These are phyloP conservation scores for Lachnellula hyalina DNA, from an alignment of 2,329 filamentous ascomycete species.

Conservation along the genomic window DNA sequence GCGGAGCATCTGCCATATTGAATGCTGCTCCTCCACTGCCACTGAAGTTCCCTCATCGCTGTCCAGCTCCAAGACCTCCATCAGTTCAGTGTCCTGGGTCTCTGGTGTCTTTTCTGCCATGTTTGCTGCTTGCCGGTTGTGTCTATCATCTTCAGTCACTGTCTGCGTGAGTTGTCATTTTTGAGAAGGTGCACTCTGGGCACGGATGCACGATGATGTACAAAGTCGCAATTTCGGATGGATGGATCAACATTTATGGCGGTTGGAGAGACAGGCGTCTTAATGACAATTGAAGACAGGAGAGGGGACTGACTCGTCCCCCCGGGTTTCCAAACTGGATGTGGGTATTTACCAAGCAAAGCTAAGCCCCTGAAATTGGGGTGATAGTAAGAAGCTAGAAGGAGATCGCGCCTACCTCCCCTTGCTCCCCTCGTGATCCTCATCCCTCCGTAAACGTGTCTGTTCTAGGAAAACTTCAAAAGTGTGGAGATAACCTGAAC, in stretches of 20 bases:
- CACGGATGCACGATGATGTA: no score
- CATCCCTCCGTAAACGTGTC: neutral
- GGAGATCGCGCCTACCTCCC: neutral
- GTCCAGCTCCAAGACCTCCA: neutral
- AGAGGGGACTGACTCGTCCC: neutral
- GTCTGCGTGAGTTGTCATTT: no score
- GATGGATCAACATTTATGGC: no score
- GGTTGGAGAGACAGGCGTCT: no score
- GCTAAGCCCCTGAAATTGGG: neutral
- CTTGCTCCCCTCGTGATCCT: no score
- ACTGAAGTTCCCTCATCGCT: conserved; percentile 5
- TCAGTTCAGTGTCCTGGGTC: neutral
- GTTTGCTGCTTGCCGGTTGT: neutral
- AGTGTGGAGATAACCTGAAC: neutral
- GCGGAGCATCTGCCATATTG: conserved; percentile 13
- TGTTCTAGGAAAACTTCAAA: conserved; percentile 13
- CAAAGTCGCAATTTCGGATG: no score
- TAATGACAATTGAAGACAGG: no score
- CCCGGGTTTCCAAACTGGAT: neutral
- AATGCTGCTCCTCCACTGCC: conserved; percentile 1
- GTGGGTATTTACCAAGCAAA: neutral
- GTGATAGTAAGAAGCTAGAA: neutral
- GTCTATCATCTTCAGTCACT: neutral
- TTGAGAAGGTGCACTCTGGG: no score
- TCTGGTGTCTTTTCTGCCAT: neutral